Base-by-base conservation (phyloP, 257 asterid genomes). In the Penstemon barbatus region DNA sequence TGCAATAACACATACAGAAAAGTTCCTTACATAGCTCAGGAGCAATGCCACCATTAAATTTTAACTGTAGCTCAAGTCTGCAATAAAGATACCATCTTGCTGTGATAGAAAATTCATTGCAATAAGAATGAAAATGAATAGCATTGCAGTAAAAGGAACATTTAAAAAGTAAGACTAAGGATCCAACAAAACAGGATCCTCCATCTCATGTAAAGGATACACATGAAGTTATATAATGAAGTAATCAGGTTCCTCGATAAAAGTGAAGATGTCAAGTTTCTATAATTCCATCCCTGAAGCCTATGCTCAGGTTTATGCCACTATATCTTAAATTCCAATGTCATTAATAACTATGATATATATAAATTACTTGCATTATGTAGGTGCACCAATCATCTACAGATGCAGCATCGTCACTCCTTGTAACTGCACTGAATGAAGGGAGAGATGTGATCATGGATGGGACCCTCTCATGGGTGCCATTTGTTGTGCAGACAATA, bases 351-450 rank as follows among this genome's bases (percentile, higher is more conserved):
- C 63, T 19, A 59, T 44, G 13, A 25, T 53, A 6, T 53, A 51
- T 53, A 6, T 53, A 51, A 13, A 6, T 33, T 50, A 54, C 40
- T 15, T 61, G 57, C 13, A 15, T 57, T 68, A 62, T 76, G 64
- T 85, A 89, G 96, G 97, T 89, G 62, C 98, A 92, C 81, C 97
- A 92, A 74, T 92, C 98, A 73, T 89, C 98, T 48, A 86, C 97
- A 37, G 96, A 92, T 74, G 98, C 98, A 75, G 97, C 97, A 39
- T 92, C 98, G 10, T 92, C 98, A 44, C 89, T 89, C 75, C 89
- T 92, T 48, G 98, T 92, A 63, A 92, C 98, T 5, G 98, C 98
- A 50, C 90, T 92, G 6, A 89, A 92, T 33, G 98, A 92, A 76
- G 96, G 98, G 66, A 68, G 97, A 46, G 97, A 92, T 61, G 97